phyloP scores from a whole-genome alignment of 495 filamentous ascomycete species.

The Neurospora hispaniola region DNA sequence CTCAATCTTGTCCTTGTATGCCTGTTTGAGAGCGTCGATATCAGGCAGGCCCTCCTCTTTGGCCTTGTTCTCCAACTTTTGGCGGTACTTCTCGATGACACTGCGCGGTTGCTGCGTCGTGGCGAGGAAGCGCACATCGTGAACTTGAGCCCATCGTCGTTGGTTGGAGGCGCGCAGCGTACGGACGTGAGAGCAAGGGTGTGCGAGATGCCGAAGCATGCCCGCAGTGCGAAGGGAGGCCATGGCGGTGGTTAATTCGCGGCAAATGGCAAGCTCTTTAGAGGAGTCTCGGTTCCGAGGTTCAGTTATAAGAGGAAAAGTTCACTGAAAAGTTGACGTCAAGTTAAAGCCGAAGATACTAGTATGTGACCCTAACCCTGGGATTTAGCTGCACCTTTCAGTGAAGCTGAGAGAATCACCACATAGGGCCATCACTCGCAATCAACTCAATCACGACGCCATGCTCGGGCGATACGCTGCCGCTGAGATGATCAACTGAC shows the following conservation, averaged over 20 bases:
- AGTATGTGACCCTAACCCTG: background rate
- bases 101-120: conserved; percentile 42
- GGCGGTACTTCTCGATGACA: conserved; percentile 73
- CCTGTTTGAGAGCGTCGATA: conserved; percentile 66
- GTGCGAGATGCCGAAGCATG: conserved; percentile 26
- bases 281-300: background rate
- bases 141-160: conserved; percentile 81
- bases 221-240: background rate
- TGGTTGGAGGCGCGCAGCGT: conserved; percentile 37
- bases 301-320: background rate
- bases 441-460: background rate
- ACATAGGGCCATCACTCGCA: background rate
- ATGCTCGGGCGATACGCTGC: background rate
- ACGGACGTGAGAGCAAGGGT: conserved; percentile 13
- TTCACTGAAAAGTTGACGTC: background rate
- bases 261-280: conserved; percentile 14
- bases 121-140: conserved; percentile 82
- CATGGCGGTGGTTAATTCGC: conserved; percentile 15
- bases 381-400: background rate
- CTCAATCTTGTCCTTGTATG: conserved; percentile 73
- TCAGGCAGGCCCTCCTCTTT: conserved; percentile 64
- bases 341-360: background rate
- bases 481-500: background rate
- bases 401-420: background rate
- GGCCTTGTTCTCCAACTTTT: conserved; percentile 78